Conservation (phyloP, 176 grass and related monocot species). For the Oryza australiensis region DNA sequence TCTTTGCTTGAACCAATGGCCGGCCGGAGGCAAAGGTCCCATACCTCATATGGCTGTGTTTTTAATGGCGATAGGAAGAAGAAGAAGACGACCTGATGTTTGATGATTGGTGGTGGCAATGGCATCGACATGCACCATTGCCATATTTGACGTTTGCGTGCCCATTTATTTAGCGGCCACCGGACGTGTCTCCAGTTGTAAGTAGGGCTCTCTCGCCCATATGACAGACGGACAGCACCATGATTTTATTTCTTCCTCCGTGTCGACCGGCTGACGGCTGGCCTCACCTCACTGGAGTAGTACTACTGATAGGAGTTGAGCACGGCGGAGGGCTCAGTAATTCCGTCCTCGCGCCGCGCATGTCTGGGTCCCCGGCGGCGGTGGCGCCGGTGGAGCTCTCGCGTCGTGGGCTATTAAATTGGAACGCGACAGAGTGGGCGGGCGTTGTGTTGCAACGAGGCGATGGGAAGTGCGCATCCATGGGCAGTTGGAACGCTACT, state of each 20-base stretch:
- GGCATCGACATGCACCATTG: slow-evolving; percentile 20
- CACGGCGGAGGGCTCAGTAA: neutral
- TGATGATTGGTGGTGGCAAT: neutral
- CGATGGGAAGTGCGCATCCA: neutral
- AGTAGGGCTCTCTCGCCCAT: neutral
- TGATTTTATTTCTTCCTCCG: neutral
- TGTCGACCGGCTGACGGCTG: neutral
- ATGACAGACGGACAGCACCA: no score
- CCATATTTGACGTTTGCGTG: slow-evolving; percentile 26
- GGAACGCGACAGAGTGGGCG: neutral
- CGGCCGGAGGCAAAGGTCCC: neutral
- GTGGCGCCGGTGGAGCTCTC: neutral
- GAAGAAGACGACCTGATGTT: neutral
- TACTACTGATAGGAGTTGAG: no score
- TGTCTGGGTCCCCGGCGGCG: neutral
- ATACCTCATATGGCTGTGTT: neutral
- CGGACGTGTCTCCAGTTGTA: neutral
- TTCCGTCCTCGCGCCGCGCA: neutral
- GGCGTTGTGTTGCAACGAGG: neutral
- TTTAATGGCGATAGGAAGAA: neutral
- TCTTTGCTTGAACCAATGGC: slow-evolving; percentile 13
- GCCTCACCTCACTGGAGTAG: neutral
- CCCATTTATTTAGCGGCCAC: neutral
- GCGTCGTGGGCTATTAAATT: neutral
- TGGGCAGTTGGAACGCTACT: neutral